Percentiles rank a stretch among this genome's conserved stretches.
phyloP scores from a whole-genome alignment of 2,329 filamentous ascomycete species.

The Fusarium illudens region DNA sequence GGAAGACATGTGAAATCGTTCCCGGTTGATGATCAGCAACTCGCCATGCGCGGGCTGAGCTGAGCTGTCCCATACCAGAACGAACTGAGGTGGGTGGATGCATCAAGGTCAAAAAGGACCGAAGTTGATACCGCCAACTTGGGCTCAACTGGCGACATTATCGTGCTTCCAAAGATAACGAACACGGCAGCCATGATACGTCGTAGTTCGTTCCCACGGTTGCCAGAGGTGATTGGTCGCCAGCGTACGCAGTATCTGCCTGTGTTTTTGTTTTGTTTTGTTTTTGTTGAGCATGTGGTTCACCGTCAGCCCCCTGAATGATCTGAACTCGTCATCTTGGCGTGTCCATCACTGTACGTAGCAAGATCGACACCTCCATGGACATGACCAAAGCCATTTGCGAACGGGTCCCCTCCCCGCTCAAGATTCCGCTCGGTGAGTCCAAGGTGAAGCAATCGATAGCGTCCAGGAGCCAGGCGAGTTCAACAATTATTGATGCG shows the following conservation, averaged over 20 bases:
- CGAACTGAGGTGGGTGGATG: not conserved
- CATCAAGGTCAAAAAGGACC: not conserved
- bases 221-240: constrained; percentile 16
- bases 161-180: constrained; percentile 9
- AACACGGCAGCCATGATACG: not conserved
- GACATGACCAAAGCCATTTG: not conserved
- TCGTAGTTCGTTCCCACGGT: not conserved
- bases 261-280: constrained; percentile 1
- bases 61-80: not conserved
- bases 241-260: not conserved
- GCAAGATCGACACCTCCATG: not conserved
- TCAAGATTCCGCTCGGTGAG: constrained; percentile 27
- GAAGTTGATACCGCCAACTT: not conserved
- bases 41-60: not conserved
- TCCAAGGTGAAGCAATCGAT: constrained; percentile 27
- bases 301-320: constrained; percentile 8
- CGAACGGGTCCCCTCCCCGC: constrained; percentile 1
- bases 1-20: not conserved
- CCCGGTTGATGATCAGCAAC: not conserved
- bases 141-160: not conserved
- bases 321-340: constrained; percentile 13
- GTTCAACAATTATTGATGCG: constrained; percentile 36
- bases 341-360: not conserved
- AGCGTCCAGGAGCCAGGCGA: constrained; percentile 5
- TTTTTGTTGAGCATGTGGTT: constrained; percentile 31